Percentiles rank a stretch among this genome's conserved stretches.
These are phyloP conservation scores for Lonicera japonica DNA, from an alignment of 129 eudicot genomes.

Conservation along the genomic window DNA sequence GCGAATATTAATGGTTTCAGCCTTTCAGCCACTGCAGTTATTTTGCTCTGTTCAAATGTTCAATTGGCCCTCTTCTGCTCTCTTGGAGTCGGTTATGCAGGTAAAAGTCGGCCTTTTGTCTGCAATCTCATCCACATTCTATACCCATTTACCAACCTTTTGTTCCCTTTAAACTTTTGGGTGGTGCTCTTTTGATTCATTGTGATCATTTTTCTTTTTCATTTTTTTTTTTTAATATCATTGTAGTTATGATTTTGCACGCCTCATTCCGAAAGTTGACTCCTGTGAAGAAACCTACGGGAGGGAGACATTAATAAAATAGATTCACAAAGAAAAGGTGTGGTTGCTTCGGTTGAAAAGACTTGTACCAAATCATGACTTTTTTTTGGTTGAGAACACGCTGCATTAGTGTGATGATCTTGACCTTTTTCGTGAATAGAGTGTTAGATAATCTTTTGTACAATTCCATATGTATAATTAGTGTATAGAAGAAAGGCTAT, in stretches of 20 bases:
- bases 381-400: no score
- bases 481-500: no score
- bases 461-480: no score
- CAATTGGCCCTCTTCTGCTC: constrained; percentile 72
- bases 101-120: constrained; percentile 28
- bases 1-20: constrained; percentile 1
- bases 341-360: not conserved
- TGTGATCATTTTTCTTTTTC: not conserved
- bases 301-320: constrained; percentile 39
- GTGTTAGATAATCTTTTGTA: no score
- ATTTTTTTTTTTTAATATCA: not conserved
- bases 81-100: constrained; percentile 64
- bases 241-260: constrained; percentile 70
- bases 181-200: not conserved
- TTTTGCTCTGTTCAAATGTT: constrained; percentile 51
- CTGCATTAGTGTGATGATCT: no score
- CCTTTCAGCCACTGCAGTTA: constrained; percentile 62
- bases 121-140: constrained; percentile 2
- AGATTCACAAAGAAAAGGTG: not conserved
- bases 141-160: not conserved
- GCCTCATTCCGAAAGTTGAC: constrained; percentile 90
- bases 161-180: not conserved
- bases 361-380: no score
- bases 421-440: no score
- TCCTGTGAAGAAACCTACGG: constrained; percentile 55